Percentiles rank a stretch among this genome's conserved stretches.
phyloP scores from a whole-genome alignment of 441 rosid genomes.

The Pelargonium exstipulatum region DNA sequence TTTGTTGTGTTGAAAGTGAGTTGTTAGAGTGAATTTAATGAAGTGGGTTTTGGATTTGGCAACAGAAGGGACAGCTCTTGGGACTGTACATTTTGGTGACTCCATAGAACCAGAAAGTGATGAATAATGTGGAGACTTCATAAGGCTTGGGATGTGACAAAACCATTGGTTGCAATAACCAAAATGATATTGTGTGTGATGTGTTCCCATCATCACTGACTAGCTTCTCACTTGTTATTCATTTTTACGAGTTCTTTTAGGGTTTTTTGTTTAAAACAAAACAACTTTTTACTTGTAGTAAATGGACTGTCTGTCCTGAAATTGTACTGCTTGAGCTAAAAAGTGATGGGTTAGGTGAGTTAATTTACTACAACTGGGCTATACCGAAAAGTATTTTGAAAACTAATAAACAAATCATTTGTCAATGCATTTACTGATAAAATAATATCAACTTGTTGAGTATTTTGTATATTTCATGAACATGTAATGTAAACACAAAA shows the following conservation, averaged over 20 bases:
- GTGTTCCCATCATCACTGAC: too few relatives aligned
- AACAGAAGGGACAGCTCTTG: neutral
- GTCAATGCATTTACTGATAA: neutral
- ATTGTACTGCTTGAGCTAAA: conserved; percentile 11
- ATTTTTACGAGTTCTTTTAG: too few relatives aligned
- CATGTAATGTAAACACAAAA: too few relatives aligned
- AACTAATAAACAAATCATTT: neutral
- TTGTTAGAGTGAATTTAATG: neutral
- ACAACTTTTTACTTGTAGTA: neutral
- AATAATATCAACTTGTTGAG: conserved; percentile 11
- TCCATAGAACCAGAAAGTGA: neutral
- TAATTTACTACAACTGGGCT: conserved; percentile 19
- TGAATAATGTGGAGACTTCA: neutral
- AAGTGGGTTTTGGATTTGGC: neutral
- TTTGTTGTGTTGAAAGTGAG: neutral
- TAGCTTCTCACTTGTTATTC: too few relatives aligned
- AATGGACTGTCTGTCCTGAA: conserved; percentile 12
- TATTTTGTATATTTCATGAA: too few relatives aligned
- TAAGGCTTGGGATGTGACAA: neutral
- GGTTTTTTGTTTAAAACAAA: too few relatives aligned
- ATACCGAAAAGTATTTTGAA: neutral
- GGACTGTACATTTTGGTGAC: neutral
- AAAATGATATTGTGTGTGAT: neutral
- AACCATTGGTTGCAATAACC: neutral
- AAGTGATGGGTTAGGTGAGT: conserved; percentile 19